phyloP scores from a whole-genome alignment of 2,329 filamentous ascomycete species.

The Fusarium annulatum region DNA sequence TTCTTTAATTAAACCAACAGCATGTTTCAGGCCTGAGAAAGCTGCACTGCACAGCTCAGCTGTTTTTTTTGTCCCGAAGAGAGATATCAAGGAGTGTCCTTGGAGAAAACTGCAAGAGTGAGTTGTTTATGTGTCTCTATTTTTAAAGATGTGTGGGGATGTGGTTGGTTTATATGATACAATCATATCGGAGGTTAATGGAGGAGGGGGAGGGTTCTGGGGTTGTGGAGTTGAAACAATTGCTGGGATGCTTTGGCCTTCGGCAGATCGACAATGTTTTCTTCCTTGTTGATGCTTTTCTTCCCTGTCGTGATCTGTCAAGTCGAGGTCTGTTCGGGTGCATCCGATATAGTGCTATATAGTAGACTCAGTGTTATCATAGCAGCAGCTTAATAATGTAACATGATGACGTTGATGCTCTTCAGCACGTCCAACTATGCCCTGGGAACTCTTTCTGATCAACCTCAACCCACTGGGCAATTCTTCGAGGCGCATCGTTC shows the following conservation, averaged over 20 bases:
- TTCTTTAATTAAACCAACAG: constrained; percentile 22
- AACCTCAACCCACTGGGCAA: neutral
- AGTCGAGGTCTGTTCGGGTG: neutral
- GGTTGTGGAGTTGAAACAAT: constrained; percentile 13
- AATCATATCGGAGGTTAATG: neutral
- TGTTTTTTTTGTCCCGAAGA: neutral
- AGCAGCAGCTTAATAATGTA: neutral
- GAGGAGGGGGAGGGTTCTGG: neutral
- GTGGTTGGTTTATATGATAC: neutral
- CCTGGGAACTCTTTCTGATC: neutral
- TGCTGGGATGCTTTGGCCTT: constrained; percentile 10
- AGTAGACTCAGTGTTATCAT: neutral
- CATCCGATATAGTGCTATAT: neutral
- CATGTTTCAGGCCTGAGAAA: constrained; percentile 22
- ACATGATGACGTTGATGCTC: neutral
- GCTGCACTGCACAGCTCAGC: neutral
- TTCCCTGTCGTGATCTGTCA: constrained; percentile 6
- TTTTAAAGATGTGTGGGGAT: constrained; percentile 1
- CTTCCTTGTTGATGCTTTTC: neutral
- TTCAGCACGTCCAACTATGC: neutral
- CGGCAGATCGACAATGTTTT: constrained; percentile 28
- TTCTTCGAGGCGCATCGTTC: neutral
- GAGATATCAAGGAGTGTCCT: constrained; percentile 2
- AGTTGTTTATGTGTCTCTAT: neutral
- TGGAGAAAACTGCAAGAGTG: constrained; percentile 1